Evolutionary conservation across 768 basidiomycete genomes (phyloP).

Genomic region (Pisolithus microcarpus): DNA sequence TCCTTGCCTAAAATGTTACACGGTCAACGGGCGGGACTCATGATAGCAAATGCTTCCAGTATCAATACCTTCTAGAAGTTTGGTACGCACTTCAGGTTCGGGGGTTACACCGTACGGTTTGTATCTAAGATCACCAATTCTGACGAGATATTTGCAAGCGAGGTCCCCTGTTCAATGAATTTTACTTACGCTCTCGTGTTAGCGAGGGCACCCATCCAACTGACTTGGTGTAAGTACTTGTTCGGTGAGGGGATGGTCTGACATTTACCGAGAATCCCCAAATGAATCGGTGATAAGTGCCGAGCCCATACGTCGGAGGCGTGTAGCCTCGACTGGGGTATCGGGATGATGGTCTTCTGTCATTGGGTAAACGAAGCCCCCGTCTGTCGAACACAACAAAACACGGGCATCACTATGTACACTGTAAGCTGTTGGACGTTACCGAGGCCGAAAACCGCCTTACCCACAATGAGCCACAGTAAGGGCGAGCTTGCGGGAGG

Average conservation of each 20-base stretch:
- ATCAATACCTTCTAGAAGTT: slow-evolving; percentile 63
- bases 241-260: not conserved
- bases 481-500: slow-evolving; percentile 63
- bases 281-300: slow-evolving; percentile 90
- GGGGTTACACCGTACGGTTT: slow-evolving; percentile 89
- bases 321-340: slow-evolving; percentile 72
- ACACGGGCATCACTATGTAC: slow-evolving; percentile 77
- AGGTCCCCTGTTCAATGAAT: too few species aligned
- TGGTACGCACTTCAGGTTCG: slow-evolving; percentile 80
- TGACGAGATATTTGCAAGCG: slow-evolving; percentile 24
- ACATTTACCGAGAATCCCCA: slow-evolving; percentile 73
- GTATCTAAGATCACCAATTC: slow-evolving; percentile 83
- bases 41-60: not conserved
- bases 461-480: slow-evolving; percentile 94
- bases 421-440: slow-evolving; percentile 6
- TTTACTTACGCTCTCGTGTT: slow-evolving; percentile 77
- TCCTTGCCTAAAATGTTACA: slow-evolving; percentile 49
- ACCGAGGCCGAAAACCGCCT: slow-evolving; percentile 16
- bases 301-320: slow-evolving; percentile 81
- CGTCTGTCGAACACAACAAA: slow-evolving; percentile 66
- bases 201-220: slow-evolving; percentile 92
- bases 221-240: slow-evolving; percentile 19
- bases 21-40: not conserved
- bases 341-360: slow-evolving; percentile 98
- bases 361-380: slow-evolving; percentile 73